Evolutionary conservation across 208 protist species (phyloP), one percentile per base, ranked within the genome.

Genomic region (Trypanosoma vivax): DNA sequence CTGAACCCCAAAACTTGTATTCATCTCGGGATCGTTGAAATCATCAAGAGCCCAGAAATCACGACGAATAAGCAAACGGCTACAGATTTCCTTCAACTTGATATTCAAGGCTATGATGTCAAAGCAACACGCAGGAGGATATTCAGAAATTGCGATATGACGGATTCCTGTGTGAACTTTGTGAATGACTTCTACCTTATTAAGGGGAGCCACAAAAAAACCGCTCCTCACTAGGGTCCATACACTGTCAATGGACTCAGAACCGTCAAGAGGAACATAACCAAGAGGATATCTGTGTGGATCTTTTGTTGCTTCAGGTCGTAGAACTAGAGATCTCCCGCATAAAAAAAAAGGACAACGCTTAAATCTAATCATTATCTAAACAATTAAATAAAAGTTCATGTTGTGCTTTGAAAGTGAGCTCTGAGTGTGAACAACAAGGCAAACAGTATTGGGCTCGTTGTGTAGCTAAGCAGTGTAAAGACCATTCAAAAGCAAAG

Each of bases 21-120:
- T 94, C 14, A 90, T 52, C 52, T 94, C 83, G 0, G 81, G 70
- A 46, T 94, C 82, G 54, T 92, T 94, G 64, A 88, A 94, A 49
- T 94, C 88, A 1, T 88, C 79, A 2, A 92, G 50, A 5, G 61
- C 50, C 84, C 88, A 94, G 53, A 94, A 94, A 51, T 92, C 81
- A n/a, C 88, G 65, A 24, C 64, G 66, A 45, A 94, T 88, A 7
- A 94, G 62, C 19, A 94, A 57, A 2, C 73, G 74, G 23, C 63
- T 70, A 24, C 74, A 64, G 3, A 91, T 33, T 49, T 94, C 83
- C 35, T 73, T 76, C 49, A 86, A 60, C 13, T 53, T 39, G 1
- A 74, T 18, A 9, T 78, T 53, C 34, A 65, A 19, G 14, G 30
- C 56, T 5, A 85, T 57, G 6, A 92, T 28, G 58, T 94, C 87